These are phyloP conservation scores for Orbilia javanica DNA, from an alignment of 2,329 filamentous ascomycete species.

Conservation along the genomic window DNA sequence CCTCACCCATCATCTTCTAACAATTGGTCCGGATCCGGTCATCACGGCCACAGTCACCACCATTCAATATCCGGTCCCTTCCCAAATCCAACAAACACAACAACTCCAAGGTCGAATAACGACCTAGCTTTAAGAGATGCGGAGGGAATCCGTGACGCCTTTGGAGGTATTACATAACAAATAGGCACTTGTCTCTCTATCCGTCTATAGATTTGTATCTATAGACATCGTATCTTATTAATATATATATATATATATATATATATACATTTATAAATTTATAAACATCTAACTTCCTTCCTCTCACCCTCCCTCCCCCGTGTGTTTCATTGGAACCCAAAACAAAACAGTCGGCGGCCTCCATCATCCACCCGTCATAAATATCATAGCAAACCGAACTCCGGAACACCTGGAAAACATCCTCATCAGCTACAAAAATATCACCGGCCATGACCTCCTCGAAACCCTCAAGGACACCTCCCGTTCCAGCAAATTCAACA, in stretches of 20 bases:
- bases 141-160: constrained; percentile 45
- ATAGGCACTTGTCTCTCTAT: no score
- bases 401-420: constrained; percentile 35
- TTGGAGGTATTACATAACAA: constrained; percentile 55
- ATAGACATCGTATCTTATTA: no score
- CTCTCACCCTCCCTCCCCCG: background rate
- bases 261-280: background rate
- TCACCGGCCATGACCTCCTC: constrained; percentile 50
- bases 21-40: background rate
- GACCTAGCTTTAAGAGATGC: constrained; percentile 53
- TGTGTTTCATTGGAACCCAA: no score
- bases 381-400: constrained; percentile 49
- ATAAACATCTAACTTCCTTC: background rate
- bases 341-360: constrained; percentile 39
- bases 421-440: constrained; percentile 36
- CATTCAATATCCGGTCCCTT: constrained; percentile 50
- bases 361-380: constrained; percentile 39
- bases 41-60: constrained; percentile 35
- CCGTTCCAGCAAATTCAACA: constrained; percentile 75
- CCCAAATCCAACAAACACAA: constrained; percentile 11
- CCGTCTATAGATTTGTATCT: no score
- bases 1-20: no score
- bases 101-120: background rate
- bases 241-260: background rate
- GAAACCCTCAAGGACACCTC: constrained; percentile 42